Conservation (phyloP, 1,284 basidiomycete genomes). For the Vanrija pseudolonga region DNA sequence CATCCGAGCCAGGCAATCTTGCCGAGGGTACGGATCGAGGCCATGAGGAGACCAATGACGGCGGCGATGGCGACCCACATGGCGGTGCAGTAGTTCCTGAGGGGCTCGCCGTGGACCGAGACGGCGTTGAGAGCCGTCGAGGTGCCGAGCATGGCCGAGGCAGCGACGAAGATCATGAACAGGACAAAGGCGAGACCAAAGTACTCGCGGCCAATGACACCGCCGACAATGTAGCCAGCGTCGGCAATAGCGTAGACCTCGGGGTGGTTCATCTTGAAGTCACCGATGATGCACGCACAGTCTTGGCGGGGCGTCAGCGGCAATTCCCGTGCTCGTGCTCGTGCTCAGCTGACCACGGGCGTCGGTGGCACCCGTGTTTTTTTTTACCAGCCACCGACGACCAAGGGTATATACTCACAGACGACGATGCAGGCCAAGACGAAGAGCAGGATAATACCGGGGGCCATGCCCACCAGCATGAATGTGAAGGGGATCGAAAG, state of each 20-base stretch:
- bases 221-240: background rate
- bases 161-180: too few relatives aligned
- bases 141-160: slow-evolving; percentile 9
- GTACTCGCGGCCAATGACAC: background rate
- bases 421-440: slow-evolving; percentile 35
- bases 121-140: slow-evolving; percentile 50
- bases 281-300: slow-evolving; percentile 26
- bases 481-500: slow-evolving; percentile 31
- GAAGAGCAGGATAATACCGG: slow-evolving; percentile 40
- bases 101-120: slow-evolving; percentile 31
- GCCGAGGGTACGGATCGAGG: slow-evolving; percentile 42
- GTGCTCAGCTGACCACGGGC: too few relatives aligned
- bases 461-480: slow-evolving; percentile 30
- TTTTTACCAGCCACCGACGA: too few relatives aligned
- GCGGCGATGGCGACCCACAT: slow-evolving; percentile 39
- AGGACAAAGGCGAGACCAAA: slow-evolving; percentile 7
- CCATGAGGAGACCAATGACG: slow-evolving; percentile 28
- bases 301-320: slow-evolving; percentile 22
- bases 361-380: too few relatives aligned
- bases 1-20: slow-evolving; percentile 46
- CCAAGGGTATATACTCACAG: slow-evolving; percentile 18
- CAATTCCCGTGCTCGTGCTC: background rate
- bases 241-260: background rate
- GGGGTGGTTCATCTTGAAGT: background rate
- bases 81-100: slow-evolving; percentile 31